Base-by-base conservation (phyloP, 2,329 filamentous ascomycete species). In the Peltaster fructicola region DNA sequence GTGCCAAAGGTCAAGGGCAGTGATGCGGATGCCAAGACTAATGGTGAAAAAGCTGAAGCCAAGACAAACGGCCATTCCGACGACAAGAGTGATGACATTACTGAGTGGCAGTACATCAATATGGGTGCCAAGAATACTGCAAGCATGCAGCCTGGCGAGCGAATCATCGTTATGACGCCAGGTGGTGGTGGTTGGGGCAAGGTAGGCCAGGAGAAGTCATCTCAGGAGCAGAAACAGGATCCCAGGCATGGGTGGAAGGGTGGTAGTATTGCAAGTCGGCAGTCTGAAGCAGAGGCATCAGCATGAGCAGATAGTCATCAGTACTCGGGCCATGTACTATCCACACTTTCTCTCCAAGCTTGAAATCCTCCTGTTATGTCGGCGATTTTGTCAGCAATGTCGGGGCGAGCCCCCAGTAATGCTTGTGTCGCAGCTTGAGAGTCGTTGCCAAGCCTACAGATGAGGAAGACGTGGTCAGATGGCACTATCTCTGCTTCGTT, bases 61-160 rank as follows among this genome's bases (percentile, higher is more conserved):
- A 13, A 4, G 10, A 20, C 23, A 8, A 28, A 32, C n/a, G 30
- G 24, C 4, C 27, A 29, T 10, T 12, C 9, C 8, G 13, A 23
- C 15, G 33, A 32, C 15, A 38, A 37, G 22, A 32, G 6, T 10
- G 32, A 35, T 5, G 30, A 32, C 8, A 34, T 42, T 4, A 32
- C 39, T 3, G 45, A 43, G 19, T 39, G 72, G 46, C 55, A 72
- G 18, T 57, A 61, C 25, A 73, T 84, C 42, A 82, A 78, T 40
- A 46, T 84, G 18, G 77, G 77, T 1, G 75, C 69, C 2, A 85
- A 85, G 59, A 85, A 84, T 38, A 80, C 71, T 14, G 77, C 76
- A 8, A 61, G 64, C 8, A 82, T 85, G 75, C 60, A 68, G 42
- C 59, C 70, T 1, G 79, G 79, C 0, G 79, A 88, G 44, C 57